These are phyloP conservation scores for Pseudogymnoascus verrucosus DNA, from an alignment of 2,329 filamentous ascomycete species.

Conservation along the genomic window DNA sequence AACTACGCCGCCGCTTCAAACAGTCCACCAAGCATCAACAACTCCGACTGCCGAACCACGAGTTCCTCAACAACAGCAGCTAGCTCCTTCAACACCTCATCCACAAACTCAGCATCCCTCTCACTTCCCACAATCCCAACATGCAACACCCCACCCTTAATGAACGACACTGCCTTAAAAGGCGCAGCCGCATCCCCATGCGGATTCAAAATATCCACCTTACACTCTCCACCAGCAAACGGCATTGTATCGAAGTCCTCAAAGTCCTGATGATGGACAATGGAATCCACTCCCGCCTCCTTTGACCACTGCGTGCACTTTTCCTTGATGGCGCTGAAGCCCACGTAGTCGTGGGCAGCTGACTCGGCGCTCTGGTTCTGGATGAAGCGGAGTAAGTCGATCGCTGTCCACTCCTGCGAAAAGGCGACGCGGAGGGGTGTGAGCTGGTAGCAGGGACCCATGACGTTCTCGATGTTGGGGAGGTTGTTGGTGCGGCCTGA, in stretches of 20 bases:
- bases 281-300: conserved; percentile 23
- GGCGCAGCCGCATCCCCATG: conserved; percentile 34
- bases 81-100: conserved; percentile 29
- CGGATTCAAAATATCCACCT: conserved; percentile 29
- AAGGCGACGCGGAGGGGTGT: conserved; percentile 36
- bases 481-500: conserved; percentile 35
- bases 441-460: conserved; percentile 39
- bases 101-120: conserved; percentile 30
- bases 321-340: conserved; percentile 28
- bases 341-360: conserved; percentile 30
- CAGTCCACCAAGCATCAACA: conserved; percentile 14
- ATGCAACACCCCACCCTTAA: conserved; percentile 31
- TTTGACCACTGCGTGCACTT: conserved; percentile 30
- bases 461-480: conserved; percentile 30
- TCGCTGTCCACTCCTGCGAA: conserved; percentile 25
- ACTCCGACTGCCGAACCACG: not conserved
- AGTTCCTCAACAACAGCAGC: conserved; percentile 19
- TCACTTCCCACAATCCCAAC: conserved; percentile 39
- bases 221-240: conserved; percentile 29
- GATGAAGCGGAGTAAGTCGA: conserved; percentile 27
- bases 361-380: conserved; percentile 28
- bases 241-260: conserved; percentile 36
- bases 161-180: conserved; percentile 39
- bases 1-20: not conserved
- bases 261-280: conserved; percentile 33